phyloP scores from a whole-genome alignment of 768 basidiomycete genomes.

The Leucocoprinus leucothites region DNA sequence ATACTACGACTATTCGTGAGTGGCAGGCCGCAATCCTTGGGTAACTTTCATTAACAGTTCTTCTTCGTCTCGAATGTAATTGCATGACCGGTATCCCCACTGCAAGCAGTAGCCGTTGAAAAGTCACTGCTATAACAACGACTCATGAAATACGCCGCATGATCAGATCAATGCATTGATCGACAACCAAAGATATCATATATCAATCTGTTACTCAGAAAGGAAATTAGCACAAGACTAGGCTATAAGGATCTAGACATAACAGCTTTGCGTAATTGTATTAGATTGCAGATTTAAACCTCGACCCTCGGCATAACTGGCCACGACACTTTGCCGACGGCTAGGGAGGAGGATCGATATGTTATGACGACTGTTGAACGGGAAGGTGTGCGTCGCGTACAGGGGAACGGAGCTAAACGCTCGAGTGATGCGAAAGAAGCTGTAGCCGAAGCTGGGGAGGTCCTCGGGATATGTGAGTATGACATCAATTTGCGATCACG shows the following conservation, averaged over 20 bases:
- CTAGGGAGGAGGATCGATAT: neutral
- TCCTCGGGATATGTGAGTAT: too few relatives aligned
- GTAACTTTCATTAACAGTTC: neutral
- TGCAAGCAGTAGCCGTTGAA: too few relatives aligned
- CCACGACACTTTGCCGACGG: neutral
- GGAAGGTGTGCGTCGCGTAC: neutral
- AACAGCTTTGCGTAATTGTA: too few relatives aligned
- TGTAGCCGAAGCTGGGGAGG: too few relatives aligned
- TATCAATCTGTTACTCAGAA: neutral
- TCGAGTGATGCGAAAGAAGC: too few relatives aligned
- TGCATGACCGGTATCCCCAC: neutral
- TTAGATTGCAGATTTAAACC: too few relatives aligned
- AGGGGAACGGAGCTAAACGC: neutral
- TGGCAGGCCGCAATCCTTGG: neutral
- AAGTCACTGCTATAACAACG: too few relatives aligned
- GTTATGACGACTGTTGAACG: neutral
- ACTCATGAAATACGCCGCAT: too few relatives aligned
- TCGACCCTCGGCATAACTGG: neutral
- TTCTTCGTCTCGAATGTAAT: neutral
- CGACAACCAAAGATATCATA: too few relatives aligned
- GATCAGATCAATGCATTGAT: neutral
- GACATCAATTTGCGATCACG: too few relatives aligned
- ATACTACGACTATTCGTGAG: too few relatives aligned
- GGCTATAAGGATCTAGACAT: neutral
- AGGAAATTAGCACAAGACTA: neutral